Conservation (phyloP, 192 early-diverging fungal genomes). For the Allomyces macrogynus region DNA sequence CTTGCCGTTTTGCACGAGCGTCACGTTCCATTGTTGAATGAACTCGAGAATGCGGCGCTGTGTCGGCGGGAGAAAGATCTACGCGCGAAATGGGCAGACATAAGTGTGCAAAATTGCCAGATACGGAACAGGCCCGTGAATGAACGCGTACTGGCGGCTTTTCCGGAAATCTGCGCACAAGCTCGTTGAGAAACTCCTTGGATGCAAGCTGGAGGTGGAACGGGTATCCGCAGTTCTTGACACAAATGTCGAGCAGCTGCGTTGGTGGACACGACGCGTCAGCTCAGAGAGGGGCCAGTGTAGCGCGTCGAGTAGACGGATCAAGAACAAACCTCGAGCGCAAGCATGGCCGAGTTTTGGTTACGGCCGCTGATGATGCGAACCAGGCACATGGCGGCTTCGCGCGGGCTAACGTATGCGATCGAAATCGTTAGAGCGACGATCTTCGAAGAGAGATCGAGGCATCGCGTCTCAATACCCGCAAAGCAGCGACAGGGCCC, state of each 20-base stretch:
- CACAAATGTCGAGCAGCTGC: slow-evolving; percentile 80
- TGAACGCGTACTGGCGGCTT: slow-evolving; percentile 42
- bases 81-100: neutral
- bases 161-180: slow-evolving; percentile 84
- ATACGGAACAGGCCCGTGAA: slow-evolving; percentile 12
- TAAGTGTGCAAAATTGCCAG: neutral
- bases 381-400: slow-evolving; percentile 49
- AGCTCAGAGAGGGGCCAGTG: neutral
- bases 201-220: slow-evolving; percentile 89
- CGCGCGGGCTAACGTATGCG: slow-evolving; percentile 32
- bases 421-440: neutral
- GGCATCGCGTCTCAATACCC: too few relatives aligned
- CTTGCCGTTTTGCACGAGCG: slow-evolving; percentile 63
- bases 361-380: slow-evolving; percentile 40
- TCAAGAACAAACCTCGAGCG: slow-evolving; percentile 30
- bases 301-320: slow-evolving; percentile 3
- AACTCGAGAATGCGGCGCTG: slow-evolving; percentile 73
- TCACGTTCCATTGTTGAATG: slow-evolving; percentile 86
- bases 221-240: slow-evolving; percentile 97
- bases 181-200: slow-evolving; percentile 92
- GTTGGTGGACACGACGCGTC: slow-evolving; percentile 2
- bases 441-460: too few relatives aligned
- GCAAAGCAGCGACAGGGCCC: neutral
- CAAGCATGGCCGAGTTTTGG: slow-evolving; percentile 33
- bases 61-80: slow-evolving; percentile 43